Evolutionary conservation across 148 eudicot genomes (phyloP), one percentile per base, ranked within the genome.

Genomic region (Fagopyrum esculentum): DNA sequence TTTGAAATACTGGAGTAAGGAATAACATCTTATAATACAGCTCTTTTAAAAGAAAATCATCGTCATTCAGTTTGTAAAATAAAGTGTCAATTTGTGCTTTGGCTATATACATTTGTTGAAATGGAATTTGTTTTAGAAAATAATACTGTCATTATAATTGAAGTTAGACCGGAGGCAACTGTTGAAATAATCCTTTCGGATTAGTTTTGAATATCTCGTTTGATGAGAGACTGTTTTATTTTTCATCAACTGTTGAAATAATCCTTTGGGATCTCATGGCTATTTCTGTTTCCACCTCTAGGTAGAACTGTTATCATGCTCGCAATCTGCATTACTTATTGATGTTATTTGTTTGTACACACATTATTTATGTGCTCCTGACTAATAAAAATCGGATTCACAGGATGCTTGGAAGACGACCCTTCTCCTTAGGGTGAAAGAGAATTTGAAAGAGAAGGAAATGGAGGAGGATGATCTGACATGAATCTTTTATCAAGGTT

Each of bases 391-490:
- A 30, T 12, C 44, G 44, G 69, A 6, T 57, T 60, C 51, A 68
- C 74, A 90, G 98, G 98, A 93, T 83, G 85, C 88, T 43, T 89
- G 93, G 98, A 90, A 86, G 84, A 93, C 98, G 4, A 93, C 96
- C 22, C 96, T 93, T 74, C 87, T 93, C 26, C 83, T 90, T 73
- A 89, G 98, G 86, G 96, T 93, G 78, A 93, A 93, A 87, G 96
- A 89, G 69, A 80, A 85, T 10, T 77, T 93, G 81, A 93, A 89
- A 86, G 89, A 86, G 61, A 90, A 89, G 78, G 98, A 93, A 73
- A 71, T 82, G 16, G 93, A 93, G 78, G 98, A 89, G 50, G 98
- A 90, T 73, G 98, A 93, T 83, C 89, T 93, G 76, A 93, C 98
- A 76, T 80, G 45, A 83, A 59, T 49, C 26, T 11, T 63, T 63